Conservation (phyloP, 495 filamentous ascomycete species). For the Hypomontagnella submonticulosa region DNA sequence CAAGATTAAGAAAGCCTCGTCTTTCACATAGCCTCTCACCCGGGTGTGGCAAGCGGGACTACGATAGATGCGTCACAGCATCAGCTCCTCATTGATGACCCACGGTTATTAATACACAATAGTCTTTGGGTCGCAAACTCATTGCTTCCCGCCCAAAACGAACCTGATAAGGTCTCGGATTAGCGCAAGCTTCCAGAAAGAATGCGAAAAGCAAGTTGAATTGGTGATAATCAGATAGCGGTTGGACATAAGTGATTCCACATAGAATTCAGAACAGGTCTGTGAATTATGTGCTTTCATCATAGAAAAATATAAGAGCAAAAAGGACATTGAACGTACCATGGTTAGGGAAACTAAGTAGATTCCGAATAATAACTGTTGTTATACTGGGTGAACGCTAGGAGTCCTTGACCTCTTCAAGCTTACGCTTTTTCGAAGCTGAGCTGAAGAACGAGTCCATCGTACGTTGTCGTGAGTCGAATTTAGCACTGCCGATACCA, state of each 20-base stretch:
- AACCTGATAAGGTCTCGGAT: not conserved
- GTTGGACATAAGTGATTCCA: conserved; percentile 75
- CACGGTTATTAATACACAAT: too few relatives aligned
- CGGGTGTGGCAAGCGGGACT: too few relatives aligned
- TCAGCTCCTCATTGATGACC: too few relatives aligned
- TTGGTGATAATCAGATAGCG: conserved; percentile 73
- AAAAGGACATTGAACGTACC: conserved; percentile 48
- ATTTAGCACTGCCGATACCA: conserved; percentile 77
- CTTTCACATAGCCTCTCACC: too few relatives aligned
- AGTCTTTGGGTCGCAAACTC: too few relatives aligned
- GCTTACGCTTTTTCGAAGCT: conserved; percentile 62
- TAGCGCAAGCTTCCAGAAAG: conserved; percentile 10
- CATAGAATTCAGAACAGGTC: conserved; percentile 82
- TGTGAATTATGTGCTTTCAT: conserved; percentile 78
- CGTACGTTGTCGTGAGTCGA: conserved; percentile 76
- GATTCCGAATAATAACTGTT: not conserved
- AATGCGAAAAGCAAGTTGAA: not conserved
- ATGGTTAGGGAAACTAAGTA: not conserved
- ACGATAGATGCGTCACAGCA: too few relatives aligned
- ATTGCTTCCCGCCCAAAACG: too few relatives aligned
- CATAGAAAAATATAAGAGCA: conserved; percentile 55
- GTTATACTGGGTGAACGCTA: conserved; percentile 5
- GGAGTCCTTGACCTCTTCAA: conserved; percentile 26
- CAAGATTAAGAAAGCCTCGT: too few relatives aligned
- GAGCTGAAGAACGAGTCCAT: conserved; percentile 77